Evolutionary conservation across 75 land plant genomes (phyloP).

Genomic region (Selaginella tamariscina): DNA sequence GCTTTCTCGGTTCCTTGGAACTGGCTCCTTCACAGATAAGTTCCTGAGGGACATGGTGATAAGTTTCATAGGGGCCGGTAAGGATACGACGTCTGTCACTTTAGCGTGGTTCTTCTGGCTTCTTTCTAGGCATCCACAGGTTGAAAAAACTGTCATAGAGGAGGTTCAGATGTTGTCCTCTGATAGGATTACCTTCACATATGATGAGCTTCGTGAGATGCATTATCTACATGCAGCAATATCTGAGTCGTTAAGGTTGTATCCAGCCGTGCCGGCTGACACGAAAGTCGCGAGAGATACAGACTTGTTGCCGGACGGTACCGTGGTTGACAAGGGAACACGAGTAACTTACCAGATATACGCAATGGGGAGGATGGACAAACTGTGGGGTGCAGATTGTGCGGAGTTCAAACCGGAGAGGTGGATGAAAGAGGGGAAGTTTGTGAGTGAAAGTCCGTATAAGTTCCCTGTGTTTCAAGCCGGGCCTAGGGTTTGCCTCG

Average conservation of each 20-base stretch:
- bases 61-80: background rate
- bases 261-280: background rate
- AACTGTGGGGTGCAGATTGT: background rate
- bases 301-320: background rate
- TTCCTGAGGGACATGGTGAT: background rate
- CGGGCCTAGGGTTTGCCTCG: background rate
- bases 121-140: background rate
- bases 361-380: too few relatives aligned
- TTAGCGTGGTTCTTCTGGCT: slow-evolving; percentile 1
- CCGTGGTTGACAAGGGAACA: background rate
- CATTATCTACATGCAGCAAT: background rate
- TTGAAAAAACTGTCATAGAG: background rate
- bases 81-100: background rate
- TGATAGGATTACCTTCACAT: background rate
- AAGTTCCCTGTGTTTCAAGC: background rate
- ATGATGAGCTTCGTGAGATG: background rate
- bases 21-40: background rate
- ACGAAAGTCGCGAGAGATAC: background rate
- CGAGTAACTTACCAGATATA: background rate
- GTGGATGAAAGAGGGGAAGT: slow-evolving; percentile 20
- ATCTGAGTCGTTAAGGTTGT: background rate
- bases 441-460: background rate
- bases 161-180: background rate
- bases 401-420: background rate
- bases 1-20: background rate